Evolutionary conservation across 2,329 filamentous ascomycete species (phyloP).

Genomic region (Fusarium austroafricanum): DNA sequence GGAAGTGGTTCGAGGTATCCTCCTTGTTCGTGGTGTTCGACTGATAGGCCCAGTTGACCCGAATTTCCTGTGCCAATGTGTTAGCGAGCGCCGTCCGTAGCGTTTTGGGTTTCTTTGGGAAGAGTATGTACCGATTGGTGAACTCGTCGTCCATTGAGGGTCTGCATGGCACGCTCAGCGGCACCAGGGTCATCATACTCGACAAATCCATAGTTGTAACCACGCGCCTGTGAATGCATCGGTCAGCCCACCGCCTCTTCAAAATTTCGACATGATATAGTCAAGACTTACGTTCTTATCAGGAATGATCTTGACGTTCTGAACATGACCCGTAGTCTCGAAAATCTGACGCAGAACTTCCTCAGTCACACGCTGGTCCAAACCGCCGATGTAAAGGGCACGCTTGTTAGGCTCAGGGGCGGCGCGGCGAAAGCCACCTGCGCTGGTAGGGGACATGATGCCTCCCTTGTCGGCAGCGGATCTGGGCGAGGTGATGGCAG

Average conservation of each 20-base stretch:
- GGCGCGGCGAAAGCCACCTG: conserved; percentile 85
- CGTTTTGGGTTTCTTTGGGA: background rate
- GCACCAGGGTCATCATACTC: conserved; percentile 98
- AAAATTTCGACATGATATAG: background rate
- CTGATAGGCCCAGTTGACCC: conserved; percentile 99
- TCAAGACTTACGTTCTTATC: conserved; percentile 93
- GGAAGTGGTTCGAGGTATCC: conserved; percentile 97
- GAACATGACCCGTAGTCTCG: conserved; percentile 97
- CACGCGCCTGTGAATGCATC: conserved; percentile 76
- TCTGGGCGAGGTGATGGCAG: conserved; percentile 89
- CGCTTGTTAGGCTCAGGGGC: conserved; percentile 99
- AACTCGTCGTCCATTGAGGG: conserved; percentile 92
- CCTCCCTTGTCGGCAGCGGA: conserved; percentile 71
- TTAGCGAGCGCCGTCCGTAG: conserved; percentile 19
- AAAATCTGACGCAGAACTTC: conserved; percentile 98
- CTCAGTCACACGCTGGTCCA: conserved; percentile 95
- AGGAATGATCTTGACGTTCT: conserved; percentile 99
- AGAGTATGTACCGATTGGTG: conserved; percentile 81
- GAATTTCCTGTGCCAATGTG: conserved; percentile 79
- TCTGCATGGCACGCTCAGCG: conserved; percentile 96
- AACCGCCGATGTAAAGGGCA: conserved; percentile 92
- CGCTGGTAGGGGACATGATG: conserved; percentile 87
- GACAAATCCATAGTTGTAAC: conserved; percentile 98
- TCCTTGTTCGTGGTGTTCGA: conserved; percentile 95
- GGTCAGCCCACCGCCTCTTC: conserved; percentile 38